Base-by-base conservation (phyloP, 495 filamentous ascomycete genomes). In the Talaromyces borbonicus region DNA sequence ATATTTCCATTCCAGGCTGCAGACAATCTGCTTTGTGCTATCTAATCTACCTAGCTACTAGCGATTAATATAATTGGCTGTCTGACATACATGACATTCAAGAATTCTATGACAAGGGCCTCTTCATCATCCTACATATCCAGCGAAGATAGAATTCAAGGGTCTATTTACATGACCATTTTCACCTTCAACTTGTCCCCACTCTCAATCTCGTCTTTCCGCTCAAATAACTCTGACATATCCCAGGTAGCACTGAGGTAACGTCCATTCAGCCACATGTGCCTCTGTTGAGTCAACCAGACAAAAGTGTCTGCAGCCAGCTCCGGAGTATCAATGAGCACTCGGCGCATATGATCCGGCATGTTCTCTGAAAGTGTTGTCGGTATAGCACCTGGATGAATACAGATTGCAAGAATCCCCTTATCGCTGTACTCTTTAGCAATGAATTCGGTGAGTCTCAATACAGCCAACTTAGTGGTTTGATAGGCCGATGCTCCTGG, bases 251-350 rank as follows among this genome's bases (percentile, higher is more conserved):
- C 56, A 35, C 50, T 65, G 26, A 69, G 23, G 49, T 74, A 79
- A 47, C 74, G 52, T 0, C 74, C 76, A 19, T 55, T 60, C 9
- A 80, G 52, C 75, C 75, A 80, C 33, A 64, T 56, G 31, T 72
- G 51, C 42, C 58, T 69, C 51, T 73, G 50, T 7, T 53, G 55
- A 5, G 68, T 68, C 43, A 81, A 48, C 56, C 66, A 75, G 5
- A 73, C 63, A 20, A 74, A 44, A 2, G 67, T 67, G 52, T 78
- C 73, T 1, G 55, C 73, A 32, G 60, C 46, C 7, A 79, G 51
- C 43, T 72, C 57, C 2, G 62, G 44, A 20, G 57, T 67, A 37
- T 79, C 73, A 5, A 49, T 48, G 30, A 75, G 62, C 5, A 62
- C 53, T 62, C 33, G 11, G 19, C 51, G 51, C 40, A 51, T 11